Base-by-base conservation (phyloP, 108 stramenopile genomes). In the Skeletonema menzelii region DNA sequence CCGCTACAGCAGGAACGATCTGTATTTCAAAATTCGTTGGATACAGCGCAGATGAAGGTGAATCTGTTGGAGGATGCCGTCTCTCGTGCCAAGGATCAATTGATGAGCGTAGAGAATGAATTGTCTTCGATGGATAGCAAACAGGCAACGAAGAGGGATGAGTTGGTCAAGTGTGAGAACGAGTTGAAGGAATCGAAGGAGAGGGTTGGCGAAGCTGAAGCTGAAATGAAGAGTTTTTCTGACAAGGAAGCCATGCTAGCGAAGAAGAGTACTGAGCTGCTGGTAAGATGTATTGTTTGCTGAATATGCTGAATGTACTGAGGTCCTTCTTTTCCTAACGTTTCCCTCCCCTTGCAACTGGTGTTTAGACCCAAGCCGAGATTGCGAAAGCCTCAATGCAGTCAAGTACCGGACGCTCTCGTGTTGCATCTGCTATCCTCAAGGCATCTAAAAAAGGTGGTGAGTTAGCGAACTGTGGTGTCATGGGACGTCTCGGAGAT, bases 401-500 rank as follows among this genome's bases (percentile, higher is more conserved):
- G 60, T 70, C 88, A 12, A 59, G 70, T 13, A 67, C 77, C 15
- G 88, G 88, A 20, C 76, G 84, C 20, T 93, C 92, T 34, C 82
- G 83, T 15, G 89, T 92, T 10, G 88, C 93, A 19, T 65, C 77
- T 46, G 89, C 88, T 20, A 91, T 99, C 44, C 83, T 99, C 63
- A 76, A 94, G 67, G 97, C 96, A 42, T 80, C 94, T 8, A 80
- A 77, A 63, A 87, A 87, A 28, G 93, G 93, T 4, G 94, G 95
- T 1, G 85, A 91, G 37, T 89, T 99, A 5, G 69, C 85, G 5
- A 85, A 88, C 19, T 89, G 87, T 22, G 95, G 97, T 19, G 79
- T 99, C 27, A 77, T 90, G 59, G 99, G 99, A 15, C 95, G 99
- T 61, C 94, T 99, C 8, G 99, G 99, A 4, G 98, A 98, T 75